Evolutionary conservation across 176 grass and related monocot species (phyloP).

Genomic region (Avena eriantha): DNA sequence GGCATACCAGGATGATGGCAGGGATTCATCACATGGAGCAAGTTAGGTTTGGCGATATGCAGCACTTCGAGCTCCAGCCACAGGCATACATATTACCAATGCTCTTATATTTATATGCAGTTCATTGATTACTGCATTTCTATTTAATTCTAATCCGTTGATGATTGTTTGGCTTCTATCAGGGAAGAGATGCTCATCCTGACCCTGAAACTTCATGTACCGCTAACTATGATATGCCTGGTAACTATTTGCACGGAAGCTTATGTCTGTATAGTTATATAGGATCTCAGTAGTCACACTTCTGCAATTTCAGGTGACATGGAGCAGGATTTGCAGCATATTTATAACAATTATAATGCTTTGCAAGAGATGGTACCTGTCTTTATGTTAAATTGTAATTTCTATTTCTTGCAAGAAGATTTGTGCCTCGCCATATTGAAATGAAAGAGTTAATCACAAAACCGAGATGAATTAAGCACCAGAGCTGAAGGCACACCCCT

Average conservation of each 20-base stretch:
- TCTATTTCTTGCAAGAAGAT: conserved; percentile 2
- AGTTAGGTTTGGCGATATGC: conserved; percentile 32
- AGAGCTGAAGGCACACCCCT: neutral
- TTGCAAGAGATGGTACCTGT: conserved; percentile 37
- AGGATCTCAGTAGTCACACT: neutral
- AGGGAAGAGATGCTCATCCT: conserved; percentile 42
- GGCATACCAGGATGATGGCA: conserved; percentile 26
- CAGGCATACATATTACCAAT: conserved; percentile 30
- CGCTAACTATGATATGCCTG: conserved; percentile 40
- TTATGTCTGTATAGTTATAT: neutral
- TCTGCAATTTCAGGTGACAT: conserved; percentile 43
- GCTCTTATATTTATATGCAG: conserved; percentile 6
- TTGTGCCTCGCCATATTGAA: neutral
- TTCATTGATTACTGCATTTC: conserved; percentile 16
- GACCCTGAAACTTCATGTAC: conserved; percentile 39
- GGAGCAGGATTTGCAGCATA: conserved; percentile 38
- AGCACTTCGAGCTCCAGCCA: conserved; percentile 38
- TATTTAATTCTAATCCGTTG: conserved; percentile 17
- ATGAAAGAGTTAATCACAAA: neutral
- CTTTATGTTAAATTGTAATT: conserved; percentile 30
- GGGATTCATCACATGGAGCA: conserved; percentile 43
- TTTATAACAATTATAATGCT: conserved; percentile 11
- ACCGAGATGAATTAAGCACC: neutral
- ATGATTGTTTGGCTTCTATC: conserved; percentile 17
- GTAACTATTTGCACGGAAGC: conserved; percentile 24